Evolutionary conservation across 371 early-diverging fungal genomes (phyloP).

Genomic region (Mucor plumbeus): DNA sequence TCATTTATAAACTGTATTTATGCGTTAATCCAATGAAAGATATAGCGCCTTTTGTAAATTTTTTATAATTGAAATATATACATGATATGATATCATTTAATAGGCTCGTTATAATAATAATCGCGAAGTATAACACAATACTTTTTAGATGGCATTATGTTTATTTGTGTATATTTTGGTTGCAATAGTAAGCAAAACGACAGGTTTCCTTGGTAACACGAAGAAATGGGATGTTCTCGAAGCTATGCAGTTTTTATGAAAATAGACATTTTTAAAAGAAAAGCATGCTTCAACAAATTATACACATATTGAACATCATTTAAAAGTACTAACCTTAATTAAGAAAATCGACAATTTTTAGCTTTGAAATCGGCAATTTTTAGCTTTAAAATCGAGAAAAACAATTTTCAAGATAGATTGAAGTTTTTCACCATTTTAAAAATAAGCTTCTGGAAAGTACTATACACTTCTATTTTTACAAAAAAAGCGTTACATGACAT

Average conservation of each 20-base stretch:
- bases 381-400: not conserved
- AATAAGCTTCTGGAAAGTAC: conserved; percentile 12
- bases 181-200: too few species aligned
- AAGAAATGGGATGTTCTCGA: not conserved
- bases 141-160: too few species aligned
- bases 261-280: not conserved
- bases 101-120: too few species aligned
- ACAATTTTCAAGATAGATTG: not conserved
- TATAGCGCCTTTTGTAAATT: too few species aligned
- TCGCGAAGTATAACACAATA: too few species aligned
- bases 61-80: too few species aligned
- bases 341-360: not conserved
- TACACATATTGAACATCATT: not conserved
- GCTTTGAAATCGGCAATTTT: not conserved
- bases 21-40: too few species aligned
- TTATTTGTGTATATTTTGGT: too few species aligned
- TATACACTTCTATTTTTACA: conserved; percentile 5
- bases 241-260: not conserved
- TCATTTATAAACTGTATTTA: too few species aligned
- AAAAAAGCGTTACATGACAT: not conserved
- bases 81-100: too few species aligned
- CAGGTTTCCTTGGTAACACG: not conserved
- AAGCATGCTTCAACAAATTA: too few species aligned
- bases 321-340: not conserved
- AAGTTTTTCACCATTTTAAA: not conserved